These are phyloP conservation scores for Nicotiana knightiana DNA, from an alignment of 257 asterid genomes.

Conservation along the genomic window DNA sequence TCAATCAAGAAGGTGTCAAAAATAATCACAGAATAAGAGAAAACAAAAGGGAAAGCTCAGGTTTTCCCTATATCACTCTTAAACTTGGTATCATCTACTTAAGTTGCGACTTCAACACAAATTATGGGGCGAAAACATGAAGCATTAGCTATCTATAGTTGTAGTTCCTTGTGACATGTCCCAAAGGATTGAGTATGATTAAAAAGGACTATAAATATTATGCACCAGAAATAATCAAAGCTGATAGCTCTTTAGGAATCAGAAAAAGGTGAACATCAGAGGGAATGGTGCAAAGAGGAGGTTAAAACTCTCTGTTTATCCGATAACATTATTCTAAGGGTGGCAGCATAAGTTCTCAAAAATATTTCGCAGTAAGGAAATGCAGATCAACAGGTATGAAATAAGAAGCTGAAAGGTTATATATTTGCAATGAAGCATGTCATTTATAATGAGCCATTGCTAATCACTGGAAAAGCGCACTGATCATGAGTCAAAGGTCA, in stretches of 20 bases:
- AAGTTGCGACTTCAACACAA: background rate
- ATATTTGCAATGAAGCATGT: background rate
- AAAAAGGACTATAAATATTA: background rate
- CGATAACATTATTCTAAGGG: background rate
- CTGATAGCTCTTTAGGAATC: background rate
- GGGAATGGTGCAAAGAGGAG: background rate
- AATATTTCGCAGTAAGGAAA: background rate
- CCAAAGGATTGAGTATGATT: background rate
- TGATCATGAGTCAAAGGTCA: background rate
- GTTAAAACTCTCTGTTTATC: background rate
- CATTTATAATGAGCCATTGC: background rate
- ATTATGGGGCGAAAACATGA: background rate
- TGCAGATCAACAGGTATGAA: background rate
- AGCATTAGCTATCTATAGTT: background rate
- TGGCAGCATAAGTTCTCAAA: background rate
- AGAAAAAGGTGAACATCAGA: background rate
- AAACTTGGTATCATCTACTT: background rate
- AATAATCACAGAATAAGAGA: background rate
- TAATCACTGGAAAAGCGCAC: background rate
- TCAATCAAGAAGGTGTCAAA: background rate
- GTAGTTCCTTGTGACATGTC: background rate
- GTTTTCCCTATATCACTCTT: background rate
- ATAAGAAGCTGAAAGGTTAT: background rate
- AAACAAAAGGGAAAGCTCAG: background rate
- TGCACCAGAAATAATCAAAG: background rate